phyloP scores from a whole-genome alignment of 73 alveolate genomes.

The Tetrahymena borealis region DNA sequence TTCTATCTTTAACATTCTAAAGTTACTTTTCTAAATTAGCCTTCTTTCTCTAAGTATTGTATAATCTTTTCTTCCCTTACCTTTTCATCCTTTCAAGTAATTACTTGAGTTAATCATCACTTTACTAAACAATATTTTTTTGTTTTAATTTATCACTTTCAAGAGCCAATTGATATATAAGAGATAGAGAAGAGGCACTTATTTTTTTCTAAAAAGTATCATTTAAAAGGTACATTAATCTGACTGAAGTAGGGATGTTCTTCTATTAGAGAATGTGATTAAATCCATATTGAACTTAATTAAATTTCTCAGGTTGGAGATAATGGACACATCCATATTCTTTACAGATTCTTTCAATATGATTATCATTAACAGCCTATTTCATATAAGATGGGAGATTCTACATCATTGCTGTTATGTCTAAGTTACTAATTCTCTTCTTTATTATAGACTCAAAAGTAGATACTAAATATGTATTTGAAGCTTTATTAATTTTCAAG shows the following conservation, averaged over 20 bases:
- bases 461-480: background rate
- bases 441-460: background rate
- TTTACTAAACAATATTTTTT: background rate
- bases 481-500: background rate
- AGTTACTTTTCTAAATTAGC: background rate
- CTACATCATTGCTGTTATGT: background rate
- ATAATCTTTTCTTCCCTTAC: background rate
- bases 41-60: background rate
- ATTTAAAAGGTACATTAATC: background rate
- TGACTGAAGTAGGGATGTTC: background rate
- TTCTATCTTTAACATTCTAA: background rate
- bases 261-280: background rate
- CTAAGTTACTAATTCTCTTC: background rate
- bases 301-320: background rate
- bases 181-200: background rate
- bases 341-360: background rate
- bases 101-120: background rate
- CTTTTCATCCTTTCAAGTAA: background rate
- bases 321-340: background rate
- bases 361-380: background rate
- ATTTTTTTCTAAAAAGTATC: background rate
- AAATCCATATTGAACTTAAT: background rate
- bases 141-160: background rate
- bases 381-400: background rate
- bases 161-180: background rate